Base-by-base conservation (phyloP, 176 grass and related monocot species). In the Carex scoparia region DNA sequence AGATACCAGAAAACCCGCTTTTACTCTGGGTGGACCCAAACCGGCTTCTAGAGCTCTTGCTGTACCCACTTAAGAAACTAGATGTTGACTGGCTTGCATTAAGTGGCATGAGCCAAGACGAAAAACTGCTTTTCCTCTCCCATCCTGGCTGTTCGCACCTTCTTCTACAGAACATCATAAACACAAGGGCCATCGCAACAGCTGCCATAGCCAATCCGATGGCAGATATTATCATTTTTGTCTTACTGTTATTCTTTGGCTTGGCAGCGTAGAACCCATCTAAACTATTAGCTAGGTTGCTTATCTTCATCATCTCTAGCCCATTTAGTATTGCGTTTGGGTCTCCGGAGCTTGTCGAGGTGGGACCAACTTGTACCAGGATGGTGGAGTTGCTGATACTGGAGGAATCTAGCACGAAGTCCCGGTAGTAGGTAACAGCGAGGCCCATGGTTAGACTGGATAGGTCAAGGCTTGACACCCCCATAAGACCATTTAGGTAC, bases 251-350 rank as follows among this genome's bases (percentile, higher is more conserved):
- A 30, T 77, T 87, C 9, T 87, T 86, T 80, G 54, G 62, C 80
- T 87, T 81, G 68, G 82, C 89, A 75, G 89, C 89, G 69, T 92
- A 97, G 11, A 85, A 65, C 4, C 95, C 92, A 84, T 97, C 92
- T 81, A 94, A 84, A 87, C 95, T 97, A 80, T 85, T 87, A 35
- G 84, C 95, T 80, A 71, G 59, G 85, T 94, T 97, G 85, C 90
- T 97, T 89, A 97, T 94, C 88, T 97, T 94, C 86, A 97, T 97
- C 64, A 97, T 79, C 84, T 97, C 92, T 68, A 97, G 87, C 69
- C 95, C 95, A 74, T 97, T 97, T 49, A 97, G 90, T 62, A 97
- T 97, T 37, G 95, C 95, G 49, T 97, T 88, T 56, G 88, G 81
- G 51, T 84, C 70, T 11, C 90, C 80, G 0, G 89, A 81, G 62